Evolutionary conservation across 495 filamentous ascomycete genomes (phyloP), one percentile per base, ranked within the genome.

Genomic region (Hyaloscypha bicolor): DNA sequence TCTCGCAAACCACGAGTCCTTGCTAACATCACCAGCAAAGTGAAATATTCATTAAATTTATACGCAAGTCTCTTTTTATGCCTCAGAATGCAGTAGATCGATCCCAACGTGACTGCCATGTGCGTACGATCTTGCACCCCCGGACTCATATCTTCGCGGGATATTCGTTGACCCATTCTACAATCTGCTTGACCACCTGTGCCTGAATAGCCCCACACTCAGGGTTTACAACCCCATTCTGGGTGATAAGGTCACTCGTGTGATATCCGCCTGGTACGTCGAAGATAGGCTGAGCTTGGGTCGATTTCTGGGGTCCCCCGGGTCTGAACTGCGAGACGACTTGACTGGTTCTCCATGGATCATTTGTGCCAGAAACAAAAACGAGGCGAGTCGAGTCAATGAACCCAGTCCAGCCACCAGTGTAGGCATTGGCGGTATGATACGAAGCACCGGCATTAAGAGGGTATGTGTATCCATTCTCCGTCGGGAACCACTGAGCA

Each of bases 301-400:
- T 78, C 37, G 79, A 81, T 53, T 67, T 25, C 21, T 86, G 71
- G 12, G 84, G 84, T 0, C 85, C 86, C 5, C 80, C 81, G 2
- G 84, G 83, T 11, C 85, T 79, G 66, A 80, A 77, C 22, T 74
- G 73, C 12, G 83, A 83, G 4, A 80, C 83, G 2, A 87, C 79
- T 22, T 77, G 79, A 4, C 81, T 77, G 5, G 80, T 76, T 45
- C 81, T 76, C 86, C 85, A 89, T 16, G 86, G 86, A 66, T 88
- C 86, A 57, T 76, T 85, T 73, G 86, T 80, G 11, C 81, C 82
- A 62, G 60, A 61, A 33, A 42, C 19, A 59, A 57, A 45, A 51
- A 61, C 66, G 30, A 55, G 31, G 55, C 35, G 48, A 19, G 75
- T 77, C 39, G 72, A 82, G 35, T 77, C 87, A 86, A 68, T 89